These are phyloP conservation scores for Kwoniella bestiolae DNA, from an alignment of 768 basidiomycete species.

Conservation along the genomic window DNA sequence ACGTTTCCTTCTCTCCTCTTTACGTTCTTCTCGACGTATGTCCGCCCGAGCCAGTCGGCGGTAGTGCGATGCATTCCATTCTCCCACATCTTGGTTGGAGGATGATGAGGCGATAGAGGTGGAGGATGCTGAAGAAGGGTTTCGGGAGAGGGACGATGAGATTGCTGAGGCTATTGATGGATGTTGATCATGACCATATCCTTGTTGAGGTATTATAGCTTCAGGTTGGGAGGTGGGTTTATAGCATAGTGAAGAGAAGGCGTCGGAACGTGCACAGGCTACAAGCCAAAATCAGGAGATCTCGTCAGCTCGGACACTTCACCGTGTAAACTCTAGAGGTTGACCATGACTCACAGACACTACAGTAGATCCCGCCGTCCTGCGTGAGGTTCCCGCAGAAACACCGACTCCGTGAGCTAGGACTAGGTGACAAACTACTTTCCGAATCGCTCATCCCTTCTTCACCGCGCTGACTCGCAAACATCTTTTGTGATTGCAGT, in stretches of 20 bases:
- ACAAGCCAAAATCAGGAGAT: background rate
- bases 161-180: conserved; percentile 18
- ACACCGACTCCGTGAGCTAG: conserved; percentile 28
- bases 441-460: conserved; percentile 42
- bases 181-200: too few relatives aligned
- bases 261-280: conserved; percentile 54
- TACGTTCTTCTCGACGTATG: conserved; percentile 45
- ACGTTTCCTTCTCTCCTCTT: conserved; percentile 42
- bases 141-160: conserved; percentile 28
- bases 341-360: conserved; percentile 39
- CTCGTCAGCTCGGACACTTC: background rate
- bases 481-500: background rate
- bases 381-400: conserved; percentile 44
- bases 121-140: conserved; percentile 35
- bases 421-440: conserved; percentile 28
- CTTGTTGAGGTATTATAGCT: conserved; percentile 1
- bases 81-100: conserved; percentile 13
- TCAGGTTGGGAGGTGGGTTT: conserved; percentile 30
- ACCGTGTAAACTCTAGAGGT: background rate
- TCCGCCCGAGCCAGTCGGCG: conserved; percentile 51
- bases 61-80: conserved; percentile 54
- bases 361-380: conserved; percentile 52
- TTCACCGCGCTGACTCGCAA: background rate
- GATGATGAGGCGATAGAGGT: conserved; percentile 26
- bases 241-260: conserved; percentile 55